Evolutionary conservation across 192 early-diverging fungal genomes (phyloP).

Genomic region (Lobosporangium transversale): DNA sequence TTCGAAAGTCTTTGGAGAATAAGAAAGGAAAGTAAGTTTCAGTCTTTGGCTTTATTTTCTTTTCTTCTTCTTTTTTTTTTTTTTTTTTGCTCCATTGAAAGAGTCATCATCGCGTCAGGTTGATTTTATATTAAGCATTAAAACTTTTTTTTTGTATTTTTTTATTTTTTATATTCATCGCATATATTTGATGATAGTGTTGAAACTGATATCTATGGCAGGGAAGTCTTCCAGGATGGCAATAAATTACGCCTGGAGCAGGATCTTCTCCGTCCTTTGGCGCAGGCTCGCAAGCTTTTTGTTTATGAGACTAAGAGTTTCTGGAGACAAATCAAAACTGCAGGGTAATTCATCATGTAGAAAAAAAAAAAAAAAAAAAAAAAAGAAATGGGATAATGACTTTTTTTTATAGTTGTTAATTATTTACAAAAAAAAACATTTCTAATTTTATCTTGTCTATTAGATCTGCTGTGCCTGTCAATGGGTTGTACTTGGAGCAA

Average conservation of each 20-base stretch:
- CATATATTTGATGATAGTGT: conserved; percentile 26
- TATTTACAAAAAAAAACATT: background rate
- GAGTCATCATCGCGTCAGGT: too few species aligned
- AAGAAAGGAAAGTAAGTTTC: conserved; percentile 63
- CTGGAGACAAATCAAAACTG: conserved; percentile 98
- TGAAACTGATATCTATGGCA: conserved; percentile 48
- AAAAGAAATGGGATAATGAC: background rate
- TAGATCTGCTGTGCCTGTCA: conserved; percentile 93
- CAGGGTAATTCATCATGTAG: conserved; percentile 60
- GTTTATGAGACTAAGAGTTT: conserved; percentile 88
- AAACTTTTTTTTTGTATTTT: background rate
- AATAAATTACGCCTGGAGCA: conserved; percentile 90
- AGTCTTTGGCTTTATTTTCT: background rate
- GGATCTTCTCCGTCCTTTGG: conserved; percentile 89
- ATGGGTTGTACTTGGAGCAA: conserved; percentile 92
- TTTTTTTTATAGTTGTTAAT: background rate
- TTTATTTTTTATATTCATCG: conserved; percentile 8
- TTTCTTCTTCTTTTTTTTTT: background rate
- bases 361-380: background rate
- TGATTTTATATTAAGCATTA: too few species aligned
- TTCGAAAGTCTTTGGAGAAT: conserved; percentile 80
- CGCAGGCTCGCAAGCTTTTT: conserved; percentile 85
- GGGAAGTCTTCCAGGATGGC: conserved; percentile 55
- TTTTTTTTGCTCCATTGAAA: background rate
- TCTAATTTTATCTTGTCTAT: conserved; percentile 2